Base-by-base conservation (phyloP, 306 rosid species). In the Oemleria cerasiformis region DNA sequence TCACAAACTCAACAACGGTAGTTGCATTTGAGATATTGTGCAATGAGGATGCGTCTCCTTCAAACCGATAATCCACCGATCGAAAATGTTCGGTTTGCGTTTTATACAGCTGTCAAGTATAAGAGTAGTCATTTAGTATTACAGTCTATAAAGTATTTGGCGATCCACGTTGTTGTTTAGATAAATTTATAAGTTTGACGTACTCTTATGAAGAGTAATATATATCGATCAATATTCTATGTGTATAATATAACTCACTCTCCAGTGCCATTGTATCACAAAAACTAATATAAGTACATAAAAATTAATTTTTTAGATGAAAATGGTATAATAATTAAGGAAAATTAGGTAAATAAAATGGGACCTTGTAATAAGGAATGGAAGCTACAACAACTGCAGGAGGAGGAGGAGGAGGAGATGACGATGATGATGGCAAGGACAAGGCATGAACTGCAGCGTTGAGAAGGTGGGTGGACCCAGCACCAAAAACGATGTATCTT, bases 391-490 rank as follows among this genome's bases (percentile, higher is more conserved):
- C 67, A 42, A 74, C 64, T 42, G 59, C 9, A 6, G 76, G 70
- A 78, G 30, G 82, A 67, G 61, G 62, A 57, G 7, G 2, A 25
- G 30, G 36, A 30, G 36, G 36, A 30, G 36, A 30, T 4, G 36
- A 2, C 3, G 36, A 30, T 30, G 36, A 25, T 25, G 30, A 25
- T 25, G 30, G 30, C 30, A 25, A 25, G 30, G 36, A 30, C 36
- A 30, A 2, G 36, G 87, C 85, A 67, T 75, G 63, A 50, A 86
- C 76, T 10, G 85, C 84, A 44, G 90, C 90, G 40, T 54, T 83
- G 34, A 83, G 50, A 41, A 86, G 82, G 21, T 86, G 90, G 9
- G 83, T 69, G 57, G 87, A 73, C 59, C 90, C 90, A 60, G 65
- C 71, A 62, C 90, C 87, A 63, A 86, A 78, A 1, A 80, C 5